Conservation (phyloP, 495 filamentous ascomycete species). For the Penicillium coprophilum region DNA sequence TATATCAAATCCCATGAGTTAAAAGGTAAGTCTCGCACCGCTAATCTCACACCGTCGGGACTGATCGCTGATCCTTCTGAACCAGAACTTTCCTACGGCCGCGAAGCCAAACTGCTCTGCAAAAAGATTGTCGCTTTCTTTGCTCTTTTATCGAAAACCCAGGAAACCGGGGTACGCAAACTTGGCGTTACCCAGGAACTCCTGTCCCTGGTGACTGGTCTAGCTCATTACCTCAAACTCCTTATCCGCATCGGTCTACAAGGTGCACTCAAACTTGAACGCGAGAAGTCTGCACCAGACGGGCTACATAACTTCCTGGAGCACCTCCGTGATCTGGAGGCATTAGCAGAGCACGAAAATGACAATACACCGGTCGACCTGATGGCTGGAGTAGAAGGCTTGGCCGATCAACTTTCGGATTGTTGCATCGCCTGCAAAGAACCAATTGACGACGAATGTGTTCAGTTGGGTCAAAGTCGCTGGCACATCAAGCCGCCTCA, state of each 20-base stretch:
- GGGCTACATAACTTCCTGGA: conserved; percentile 79
- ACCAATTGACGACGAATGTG: conserved; percentile 92
- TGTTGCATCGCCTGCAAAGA: conserved; percentile 77
- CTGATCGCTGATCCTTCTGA: conserved; percentile 13
- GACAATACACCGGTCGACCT: conserved; percentile 72
- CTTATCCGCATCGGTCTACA: conserved; percentile 96
- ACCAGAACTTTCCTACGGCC: conserved; percentile 80
- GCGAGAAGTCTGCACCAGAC: conserved; percentile 69
- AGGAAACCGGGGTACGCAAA: conserved; percentile 81
- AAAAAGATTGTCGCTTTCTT: conserved; percentile 99
- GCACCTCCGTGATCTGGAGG: conserved; percentile 72
- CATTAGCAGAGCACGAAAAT: conserved; percentile 56
- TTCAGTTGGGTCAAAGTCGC: conserved; percentile 65
- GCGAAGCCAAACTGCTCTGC: conserved; percentile 95
- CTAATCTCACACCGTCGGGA: neutral
- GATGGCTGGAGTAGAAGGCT: conserved; percentile 65
- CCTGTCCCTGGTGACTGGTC: conserved; percentile 88
- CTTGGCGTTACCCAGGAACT: conserved; percentile 97
- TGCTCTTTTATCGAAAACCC: conserved; percentile 85
- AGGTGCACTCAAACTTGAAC: conserved; percentile 86
- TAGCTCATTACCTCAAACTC: conserved; percentile 97
- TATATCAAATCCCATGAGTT: conserved; percentile 66
- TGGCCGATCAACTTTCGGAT: conserved; percentile 79
- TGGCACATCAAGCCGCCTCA: conserved; percentile 76
- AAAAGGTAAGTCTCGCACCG: conserved; percentile 59